phyloP scores from a whole-genome alignment of 1,284 basidiomycete genomes.

The Naganishia liquefaciens region DNA sequence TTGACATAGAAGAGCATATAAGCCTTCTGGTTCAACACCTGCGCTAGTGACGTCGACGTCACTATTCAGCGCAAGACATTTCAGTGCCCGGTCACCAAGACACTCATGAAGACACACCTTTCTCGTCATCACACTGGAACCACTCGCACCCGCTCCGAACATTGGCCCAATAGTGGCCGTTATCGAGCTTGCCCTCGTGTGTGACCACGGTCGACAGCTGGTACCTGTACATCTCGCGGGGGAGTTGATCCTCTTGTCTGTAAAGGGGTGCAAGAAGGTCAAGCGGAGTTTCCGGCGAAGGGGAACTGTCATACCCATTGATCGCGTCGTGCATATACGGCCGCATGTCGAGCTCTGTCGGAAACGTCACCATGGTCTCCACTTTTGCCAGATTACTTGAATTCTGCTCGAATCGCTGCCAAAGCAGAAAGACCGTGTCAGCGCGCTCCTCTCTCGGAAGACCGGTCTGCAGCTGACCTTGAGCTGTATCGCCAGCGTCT shows the following conservation, averaged over 20 bases:
- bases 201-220: constrained; percentile 92
- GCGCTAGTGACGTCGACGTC: constrained; percentile 63
- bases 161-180: constrained; percentile 74
- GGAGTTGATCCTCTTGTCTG: constrained; percentile 44
- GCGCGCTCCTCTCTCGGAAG: background rate
- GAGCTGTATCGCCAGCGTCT: constrained; percentile 91
- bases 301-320: constrained; percentile 31
- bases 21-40: constrained; percentile 68
- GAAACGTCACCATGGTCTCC: constrained; percentile 79
- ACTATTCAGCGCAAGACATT: background rate
- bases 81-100: background rate
- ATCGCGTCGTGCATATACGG: constrained; percentile 68
- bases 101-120: constrained; percentile 58
- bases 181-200: constrained; percentile 91
- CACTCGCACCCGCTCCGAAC: constrained; percentile 61
- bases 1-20: constrained; percentile 96
- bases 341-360: constrained; percentile 80
- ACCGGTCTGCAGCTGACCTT: constrained; percentile 62
- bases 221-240: constrained; percentile 77
- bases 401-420: constrained; percentile 87
- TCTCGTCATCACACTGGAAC: constrained; percentile 95
- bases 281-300: background rate
- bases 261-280: background rate
- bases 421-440: background rate
- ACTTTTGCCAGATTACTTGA: constrained; percentile 73